phyloP scores from a whole-genome alignment of 2,329 filamentous ascomycete genomes.

The Colletotrichum siamense region DNA sequence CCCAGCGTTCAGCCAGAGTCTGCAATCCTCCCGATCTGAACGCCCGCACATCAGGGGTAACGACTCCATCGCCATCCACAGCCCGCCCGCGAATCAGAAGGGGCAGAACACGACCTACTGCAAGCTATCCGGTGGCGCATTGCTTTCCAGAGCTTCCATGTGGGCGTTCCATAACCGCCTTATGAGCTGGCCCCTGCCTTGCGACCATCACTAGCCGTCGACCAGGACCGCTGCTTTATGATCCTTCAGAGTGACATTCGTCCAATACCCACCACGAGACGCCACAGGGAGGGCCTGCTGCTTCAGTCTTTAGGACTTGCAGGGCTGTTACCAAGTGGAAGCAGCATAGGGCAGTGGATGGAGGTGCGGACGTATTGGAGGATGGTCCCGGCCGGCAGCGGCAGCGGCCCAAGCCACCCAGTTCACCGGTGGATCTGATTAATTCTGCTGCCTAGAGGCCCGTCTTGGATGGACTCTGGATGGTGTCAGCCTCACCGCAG shows the following conservation, averaged over 20 bases:
- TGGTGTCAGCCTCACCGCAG: neutral
- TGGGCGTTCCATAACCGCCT: neutral
- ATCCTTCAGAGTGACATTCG: constrained; percentile 2
- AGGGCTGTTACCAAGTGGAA: neutral
- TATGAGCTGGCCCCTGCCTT: neutral
- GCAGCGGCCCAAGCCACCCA: constrained; percentile 6
- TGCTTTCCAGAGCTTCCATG: constrained; percentile 9
- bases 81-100: neutral
- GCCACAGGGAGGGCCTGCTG: neutral
- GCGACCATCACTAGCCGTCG: neutral
- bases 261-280: neutral
- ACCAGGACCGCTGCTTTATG: neutral
- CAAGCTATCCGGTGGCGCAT: neutral
- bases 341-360: neutral
- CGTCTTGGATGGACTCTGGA: neutral
- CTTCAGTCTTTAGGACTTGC: neutral
- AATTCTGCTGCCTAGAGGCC: constrained; percentile 18
- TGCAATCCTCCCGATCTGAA: neutral
- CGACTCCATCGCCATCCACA: neutral
- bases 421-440: neutral
- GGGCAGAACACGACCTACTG: neutral
- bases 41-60: neutral
- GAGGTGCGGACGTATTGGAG: neutral
- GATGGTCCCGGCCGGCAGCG: constrained; percentile 7
- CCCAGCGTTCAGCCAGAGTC: neutral